Conservation (phyloP, 1,284 basidiomycete species). For the Ustilago nuda region DNA sequence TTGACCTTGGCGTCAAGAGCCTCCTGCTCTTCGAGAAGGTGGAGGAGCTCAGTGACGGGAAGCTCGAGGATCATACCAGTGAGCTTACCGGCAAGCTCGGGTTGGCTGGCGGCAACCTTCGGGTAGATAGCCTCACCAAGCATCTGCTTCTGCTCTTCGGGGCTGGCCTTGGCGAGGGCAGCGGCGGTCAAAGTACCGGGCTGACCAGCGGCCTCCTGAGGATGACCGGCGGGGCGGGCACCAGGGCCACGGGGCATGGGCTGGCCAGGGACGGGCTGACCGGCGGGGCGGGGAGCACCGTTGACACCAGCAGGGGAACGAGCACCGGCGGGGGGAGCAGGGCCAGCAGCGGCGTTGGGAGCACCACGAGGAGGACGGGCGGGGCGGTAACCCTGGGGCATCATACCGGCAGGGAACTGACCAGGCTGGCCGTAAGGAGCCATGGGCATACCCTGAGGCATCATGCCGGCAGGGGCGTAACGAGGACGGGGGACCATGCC, state of each 20-base stretch:
- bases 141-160: conserved; percentile 70
- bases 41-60: conserved; percentile 67
- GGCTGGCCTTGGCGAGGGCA: conserved; percentile 67
- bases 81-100: conserved; percentile 68
- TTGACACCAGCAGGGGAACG: conserved; percentile 57
- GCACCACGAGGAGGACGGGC: conserved; percentile 64
- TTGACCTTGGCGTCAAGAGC: conserved; percentile 67
- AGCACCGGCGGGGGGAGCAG: conserved; percentile 51
- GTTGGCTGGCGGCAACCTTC: conserved; percentile 65
- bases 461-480: conserved; percentile 68
- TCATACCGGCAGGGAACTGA: conserved; percentile 66
- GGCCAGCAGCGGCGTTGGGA: conserved; percentile 54
- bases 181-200: conserved; percentile 64
- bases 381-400: conserved; percentile 67
- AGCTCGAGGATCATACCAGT: conserved; percentile 70
- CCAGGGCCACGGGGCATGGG: conserved; percentile 45
- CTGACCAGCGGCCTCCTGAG: conserved; percentile 47
- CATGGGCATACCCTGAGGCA: conserved; percentile 68
- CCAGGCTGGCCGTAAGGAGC: conserved; percentile 66
- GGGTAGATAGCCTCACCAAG: conserved; percentile 70
- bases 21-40: conserved; percentile 68
- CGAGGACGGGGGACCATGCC: conserved; percentile 66
- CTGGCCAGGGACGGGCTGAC: conserved; percentile 55
- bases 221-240: conserved; percentile 43
- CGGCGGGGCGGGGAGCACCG: conserved; percentile 57